Percentiles rank a stretch among this genome's conserved stretches.
phyloP scores from a whole-genome alignment of 108 stramenopile species.

The Mediolabrus comicus region DNA sequence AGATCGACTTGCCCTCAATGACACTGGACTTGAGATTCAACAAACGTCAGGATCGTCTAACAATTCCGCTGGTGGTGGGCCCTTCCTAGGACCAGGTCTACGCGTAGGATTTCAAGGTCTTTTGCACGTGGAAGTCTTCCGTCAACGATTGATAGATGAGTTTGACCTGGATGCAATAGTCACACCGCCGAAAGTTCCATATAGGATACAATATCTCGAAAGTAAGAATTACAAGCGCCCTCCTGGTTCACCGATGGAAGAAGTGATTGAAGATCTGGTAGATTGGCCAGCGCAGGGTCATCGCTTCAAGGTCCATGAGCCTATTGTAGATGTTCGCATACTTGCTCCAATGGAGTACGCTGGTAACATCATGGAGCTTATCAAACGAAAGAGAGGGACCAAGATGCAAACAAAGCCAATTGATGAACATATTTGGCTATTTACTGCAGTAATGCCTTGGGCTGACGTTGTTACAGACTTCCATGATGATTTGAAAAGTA shows the following conservation, averaged over 20 bases:
- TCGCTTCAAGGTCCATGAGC: slow-evolving; percentile 80
- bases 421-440: slow-evolving; percentile 84
- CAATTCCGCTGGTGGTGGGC: slow-evolving; percentile 67
- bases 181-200: slow-evolving; percentile 97
- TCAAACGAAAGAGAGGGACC: slow-evolving; percentile 73
- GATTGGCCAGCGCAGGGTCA: slow-evolving; percentile 66
- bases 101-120: slow-evolving; percentile 97
- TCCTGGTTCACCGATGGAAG: slow-evolving; percentile 67
- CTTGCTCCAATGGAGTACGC: slow-evolving; percentile 84
- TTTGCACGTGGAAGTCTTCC: slow-evolving; percentile 97
- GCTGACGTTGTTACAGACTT: slow-evolving; percentile 88
- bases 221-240: slow-evolving; percentile 82
- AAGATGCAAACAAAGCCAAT: slow-evolving; percentile 74
- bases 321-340: slow-evolving; percentile 78
- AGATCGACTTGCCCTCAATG: slow-evolving; percentile 90
- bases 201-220: slow-evolving; percentile 78
- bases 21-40: slow-evolving; percentile 85
- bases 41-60: slow-evolving; percentile 52
- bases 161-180: slow-evolving; percentile 94
- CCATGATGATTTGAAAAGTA: slow-evolving; percentile 80
- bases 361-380: slow-evolving; percentile 85
- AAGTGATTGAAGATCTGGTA: slow-evolving; percentile 81
- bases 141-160: slow-evolving; percentile 94
- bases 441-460: slow-evolving; percentile 87
- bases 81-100: slow-evolving; percentile 91